Evolutionary conservation across 192 early-diverging fungal genomes (phyloP).

Genomic region (Gonapodya sp.): DNA sequence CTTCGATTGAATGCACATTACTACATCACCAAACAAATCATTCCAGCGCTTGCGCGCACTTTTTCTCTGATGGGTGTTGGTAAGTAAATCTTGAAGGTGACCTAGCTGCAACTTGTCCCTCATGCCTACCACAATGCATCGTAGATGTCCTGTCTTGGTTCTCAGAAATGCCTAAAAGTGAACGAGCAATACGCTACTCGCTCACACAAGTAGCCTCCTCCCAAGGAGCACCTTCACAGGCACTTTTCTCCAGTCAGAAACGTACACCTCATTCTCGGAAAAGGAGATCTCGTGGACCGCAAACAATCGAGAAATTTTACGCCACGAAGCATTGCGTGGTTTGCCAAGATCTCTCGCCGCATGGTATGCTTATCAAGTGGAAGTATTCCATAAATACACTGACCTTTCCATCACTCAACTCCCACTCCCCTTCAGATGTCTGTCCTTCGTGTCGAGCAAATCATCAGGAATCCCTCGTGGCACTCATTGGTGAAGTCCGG

Average conservation of each 20-base stretch:
- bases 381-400: background rate
- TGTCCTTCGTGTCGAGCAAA: background rate
- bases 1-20: slow-evolving; percentile 66
- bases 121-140: background rate
- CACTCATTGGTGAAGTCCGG: background rate
- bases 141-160: slow-evolving; percentile 62
- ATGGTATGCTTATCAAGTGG: slow-evolving; percentile 19
- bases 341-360: slow-evolving; percentile 38
- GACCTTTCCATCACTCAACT: background rate
- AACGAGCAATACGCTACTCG: slow-evolving; percentile 31
- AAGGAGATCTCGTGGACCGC: slow-evolving; percentile 10
- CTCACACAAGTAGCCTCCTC: slow-evolving; percentile 17
- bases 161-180: slow-evolving; percentile 57
- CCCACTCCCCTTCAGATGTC: background rate
- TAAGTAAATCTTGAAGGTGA: slow-evolving; percentile 13
- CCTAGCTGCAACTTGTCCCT: background rate
- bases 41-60: slow-evolving; percentile 66
- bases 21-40: slow-evolving; percentile 78
- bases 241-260: background rate
- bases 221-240: background rate
- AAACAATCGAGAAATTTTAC: slow-evolving; percentile 64
- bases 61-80: slow-evolving; percentile 71
- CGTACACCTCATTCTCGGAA: background rate
- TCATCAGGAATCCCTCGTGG: background rate
- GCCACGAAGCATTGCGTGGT: slow-evolving; percentile 48